phyloP scores from a whole-genome alignment of 768 basidiomycete genomes.

The Stropharia rugosoannulata region DNA sequence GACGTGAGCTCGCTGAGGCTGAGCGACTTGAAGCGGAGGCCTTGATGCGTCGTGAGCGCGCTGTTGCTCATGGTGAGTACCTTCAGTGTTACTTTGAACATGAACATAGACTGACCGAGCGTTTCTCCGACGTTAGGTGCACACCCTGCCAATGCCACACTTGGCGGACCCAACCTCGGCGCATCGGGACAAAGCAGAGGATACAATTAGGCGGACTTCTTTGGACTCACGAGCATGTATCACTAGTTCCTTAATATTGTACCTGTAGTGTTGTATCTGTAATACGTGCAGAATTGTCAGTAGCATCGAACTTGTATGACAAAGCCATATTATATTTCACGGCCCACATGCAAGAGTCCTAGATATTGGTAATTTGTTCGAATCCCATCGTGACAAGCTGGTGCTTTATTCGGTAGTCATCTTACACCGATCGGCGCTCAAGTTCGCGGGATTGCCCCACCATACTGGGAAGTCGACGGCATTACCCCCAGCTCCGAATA shows the following conservation, averaged over 20 bases:
- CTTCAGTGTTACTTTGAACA: neutral
- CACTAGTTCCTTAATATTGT: too few relatives aligned
- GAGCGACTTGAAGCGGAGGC: constrained; percentile 55
- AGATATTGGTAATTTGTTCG: neutral
- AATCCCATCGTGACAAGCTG: neutral
- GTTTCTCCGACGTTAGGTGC: neutral
- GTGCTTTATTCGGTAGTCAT: constrained; percentile 14
- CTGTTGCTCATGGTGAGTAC: constrained; percentile 46
- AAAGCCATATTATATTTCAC: constrained; percentile 7
- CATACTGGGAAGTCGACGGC: constrained; percentile 49
- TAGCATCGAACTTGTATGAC: too few relatives aligned
- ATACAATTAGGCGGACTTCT: neutral
- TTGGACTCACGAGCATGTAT: neutral
- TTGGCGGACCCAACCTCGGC: neutral
- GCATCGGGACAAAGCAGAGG: neutral
- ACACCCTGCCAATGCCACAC: constrained; percentile 1
- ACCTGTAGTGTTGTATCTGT: too few relatives aligned
- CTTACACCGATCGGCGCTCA: constrained; percentile 38
- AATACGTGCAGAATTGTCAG: too few relatives aligned
- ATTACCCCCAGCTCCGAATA: constrained; percentile 57
- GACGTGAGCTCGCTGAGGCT: constrained; percentile 49
- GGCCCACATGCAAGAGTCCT: neutral
- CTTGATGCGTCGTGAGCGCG: constrained; percentile 45
- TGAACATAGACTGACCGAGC: neutral
- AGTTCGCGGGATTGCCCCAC: constrained; percentile 41